Evolutionary conservation across 2,329 filamentous ascomycete genomes (phyloP).

Genomic region (Colletotrichum sp.): DNA sequence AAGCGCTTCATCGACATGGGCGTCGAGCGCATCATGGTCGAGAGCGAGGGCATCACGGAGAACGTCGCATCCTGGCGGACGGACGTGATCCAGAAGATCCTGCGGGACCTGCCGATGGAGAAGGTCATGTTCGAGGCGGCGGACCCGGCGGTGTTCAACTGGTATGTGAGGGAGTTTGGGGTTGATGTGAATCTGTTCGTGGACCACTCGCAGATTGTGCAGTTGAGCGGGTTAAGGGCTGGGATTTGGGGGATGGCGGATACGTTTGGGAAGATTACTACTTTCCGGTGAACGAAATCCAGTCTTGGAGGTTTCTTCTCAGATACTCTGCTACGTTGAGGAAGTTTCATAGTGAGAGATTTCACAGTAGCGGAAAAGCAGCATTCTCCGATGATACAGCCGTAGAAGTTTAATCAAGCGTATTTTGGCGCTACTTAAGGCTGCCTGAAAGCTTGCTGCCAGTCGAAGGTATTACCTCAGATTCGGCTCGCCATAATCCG

Average conservation of each 20-base stretch:
- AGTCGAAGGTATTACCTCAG: background rate
- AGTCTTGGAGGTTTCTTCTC: background rate
- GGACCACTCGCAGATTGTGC: conserved; percentile 63
- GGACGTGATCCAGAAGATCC: conserved; percentile 57
- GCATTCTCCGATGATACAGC: background rate
- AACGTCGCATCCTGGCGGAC: conserved; percentile 53
- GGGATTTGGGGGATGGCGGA: conserved; percentile 49
- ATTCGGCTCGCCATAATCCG: background rate
- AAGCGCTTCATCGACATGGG: conserved; percentile 54
- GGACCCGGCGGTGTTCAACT: conserved; percentile 60
- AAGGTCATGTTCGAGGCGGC: conserved; percentile 65
- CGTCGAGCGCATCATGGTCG: conserved; percentile 62
- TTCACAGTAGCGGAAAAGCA: too few species aligned
- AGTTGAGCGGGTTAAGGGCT: conserved; percentile 53
- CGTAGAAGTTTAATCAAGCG: too few species aligned
- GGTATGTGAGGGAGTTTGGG: conserved; percentile 62
- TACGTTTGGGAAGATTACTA: conserved; percentile 51
- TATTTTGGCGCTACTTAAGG: too few species aligned
- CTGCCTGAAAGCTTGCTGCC: background rate
- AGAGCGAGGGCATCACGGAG: conserved; percentile 65
- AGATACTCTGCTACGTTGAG: background rate
- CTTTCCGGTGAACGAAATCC: background rate
- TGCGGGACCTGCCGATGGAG: conserved; percentile 55
- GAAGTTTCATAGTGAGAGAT: background rate
- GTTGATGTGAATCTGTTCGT: conserved; percentile 63